Evolutionary conservation across 192 early-diverging fungal species (phyloP), one percentile per base, ranked within the genome.

Genomic region (Coemansia biformis): DNA sequence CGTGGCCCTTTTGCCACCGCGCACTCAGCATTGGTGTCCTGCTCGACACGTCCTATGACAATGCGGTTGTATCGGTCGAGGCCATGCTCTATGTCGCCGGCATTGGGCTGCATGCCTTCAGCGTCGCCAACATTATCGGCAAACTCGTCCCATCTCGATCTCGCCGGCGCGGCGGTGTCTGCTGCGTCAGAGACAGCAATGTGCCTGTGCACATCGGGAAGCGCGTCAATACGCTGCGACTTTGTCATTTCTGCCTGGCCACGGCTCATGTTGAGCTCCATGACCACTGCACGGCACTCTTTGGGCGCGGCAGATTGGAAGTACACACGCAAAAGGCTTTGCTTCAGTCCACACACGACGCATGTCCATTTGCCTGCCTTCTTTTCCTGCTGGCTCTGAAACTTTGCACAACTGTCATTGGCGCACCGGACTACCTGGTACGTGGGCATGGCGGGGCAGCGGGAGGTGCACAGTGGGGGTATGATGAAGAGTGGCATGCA

Each of bases 381-480:
- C 42, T 77, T 77, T n/a, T 67, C 59, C 26, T 77, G 75, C 36
- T 77, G 75, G 21, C 44, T 65, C 39, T 77, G 75, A 37, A 59
- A 71, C 16, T 65, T 66, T 30, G 43, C 54, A 48, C 75, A 77
- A 21, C 41, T 11, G 24, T 72, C 69, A 28, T 19, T 48, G 26
- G 68, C 69, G 30, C 75, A 77, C 26, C 66, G 63, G 23, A 77
- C 54, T 5, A 77, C 75, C 38, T 68, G 51, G 34, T 66, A 76
- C 5, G 56, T 74, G 38, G 63, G 63, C 70, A 74, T 74, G 11
- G 24, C 2, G 24, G 24, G 24, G 24, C 11, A n/a, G n/a, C n/a
- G n/a, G n/a, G n/a, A n/a, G n/a, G n/a, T n/a, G n/a, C n/a, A n/a
- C n/a, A n/a, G n/a, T n/a, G n/a, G n/a, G n/a, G n/a, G n/a, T n/a